Evolutionary conservation across 169 alveolate species (phyloP), one percentile per base, ranked within the genome.

Genomic region (Cryptosporidium meleagridis): DNA sequence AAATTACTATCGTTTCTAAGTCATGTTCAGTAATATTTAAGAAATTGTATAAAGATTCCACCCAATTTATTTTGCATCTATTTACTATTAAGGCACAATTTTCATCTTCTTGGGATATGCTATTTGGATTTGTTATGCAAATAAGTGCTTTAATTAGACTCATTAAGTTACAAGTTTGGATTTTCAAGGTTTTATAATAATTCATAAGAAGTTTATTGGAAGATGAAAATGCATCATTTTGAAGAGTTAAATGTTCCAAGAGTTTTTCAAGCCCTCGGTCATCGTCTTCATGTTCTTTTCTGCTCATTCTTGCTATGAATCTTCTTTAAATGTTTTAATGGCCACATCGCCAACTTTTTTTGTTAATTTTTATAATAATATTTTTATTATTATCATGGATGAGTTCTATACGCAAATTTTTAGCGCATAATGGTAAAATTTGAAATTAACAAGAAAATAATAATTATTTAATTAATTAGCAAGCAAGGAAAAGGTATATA

Each of bases 151-250:
- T 65, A 37, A 80, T 39, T 33, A 80, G 35, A 3, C 65, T 62
- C 61, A 80, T 62, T n/a, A 80, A 1, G 31, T 80, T 62, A 21
- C 52, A 59, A 10, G 65, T 80, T 62, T 80, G 80, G 6, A 41
- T 33, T 55, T 80, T 59, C 37, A 80, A 31, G 6, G 69, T 18
- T 23, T 62, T 80, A 44, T 80, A 39, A n/a, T 41, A 62, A 18
- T 29, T 62, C 89, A 80, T 80, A 26, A 80, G 59, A 12, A 62
- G 75, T 41, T 67, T 80, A 35, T 62, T 80, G 23, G 89, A 80
- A 21, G 89, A 80, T 37, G 89, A 80, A 80, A 61, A 80, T 12
- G 89, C 89, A n/a, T 80, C 89, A 35, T 80, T 80, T 39, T 80
- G 89, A 58, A 80, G 75, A 26, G 80, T 80, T 23, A 80, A 62